Evolutionary conservation across 2,329 filamentous ascomycete species (phyloP), one percentile per base, ranked within the genome.

Genomic region (Sporothrix curviconia): DNA sequence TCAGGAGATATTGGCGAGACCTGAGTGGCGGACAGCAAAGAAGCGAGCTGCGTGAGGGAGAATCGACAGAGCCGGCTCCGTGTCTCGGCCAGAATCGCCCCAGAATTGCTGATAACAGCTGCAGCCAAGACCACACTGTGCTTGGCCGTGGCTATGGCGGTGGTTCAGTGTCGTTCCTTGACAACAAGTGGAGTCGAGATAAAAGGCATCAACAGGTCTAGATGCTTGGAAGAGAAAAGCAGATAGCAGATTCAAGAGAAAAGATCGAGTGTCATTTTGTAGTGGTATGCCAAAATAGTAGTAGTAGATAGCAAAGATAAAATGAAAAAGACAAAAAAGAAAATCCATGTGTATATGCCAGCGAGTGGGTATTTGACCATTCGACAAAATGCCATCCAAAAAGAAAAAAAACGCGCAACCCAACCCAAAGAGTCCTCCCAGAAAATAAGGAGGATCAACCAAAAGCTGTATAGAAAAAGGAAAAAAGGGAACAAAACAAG

Each of bases 301-400:
- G 19, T 25, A 19, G n/a, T n/a, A 43, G 14, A 55, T 1, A 32
- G 14, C 15, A 43, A 17, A n/a, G 12, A 8, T 34, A 37, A 37
- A 39, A 47, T 22, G 32, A 49, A 34, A 22, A 28, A 37, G 11
- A 34, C 34, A 28, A 52, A 44, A 57, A n/a, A 39, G 28, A 30
- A 57, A 53, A 46, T 46, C 9, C 17, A 52, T 22, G 7, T 32
- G 24, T 34, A 37, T 49, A 46, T 59, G 58, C 57, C 7, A 59
- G 42, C 47, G 49, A 57, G 53, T 44, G 53, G 53, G 53, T 59
- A 60, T 56, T 56, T 34, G n/a, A 56, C 42, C 54, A 56, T 25
- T 56, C 54, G 54, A 56, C 36, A 43, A 43, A 43, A 56, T 56
- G 53, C 53, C 24, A 49, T 40, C 34, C 28, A 49, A 30, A 44